Evolutionary conservation across 441 rosid genomes (phyloP), one percentile per base, ranked within the genome.

Genomic region (Bruguiera hainesii): DNA sequence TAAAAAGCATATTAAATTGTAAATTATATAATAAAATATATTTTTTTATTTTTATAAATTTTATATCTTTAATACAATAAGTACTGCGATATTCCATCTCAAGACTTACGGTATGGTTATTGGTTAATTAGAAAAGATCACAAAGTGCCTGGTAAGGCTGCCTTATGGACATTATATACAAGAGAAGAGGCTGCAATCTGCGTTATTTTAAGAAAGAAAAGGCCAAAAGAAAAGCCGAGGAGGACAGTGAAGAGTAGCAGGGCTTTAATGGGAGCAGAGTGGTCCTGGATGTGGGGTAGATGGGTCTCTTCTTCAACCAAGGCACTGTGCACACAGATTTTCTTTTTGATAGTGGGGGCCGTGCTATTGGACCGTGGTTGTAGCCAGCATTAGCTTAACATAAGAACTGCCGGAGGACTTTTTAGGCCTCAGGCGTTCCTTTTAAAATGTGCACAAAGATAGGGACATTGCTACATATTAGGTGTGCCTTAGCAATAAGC

Each of bases 241-340:
- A 21, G 51, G 67, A n/a, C 46, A 68, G 68, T 25, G 39, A 56
- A 5, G 46, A 31, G 50, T 31, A 37, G 63, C 21, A 56, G 30
- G 63, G 35, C 35, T 37, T 61, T 23, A 33, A 31, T 7, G 49
- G 53, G 46, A 61, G 63, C 56, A 64, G 67, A 11, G 81, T 74
- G 78, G 82, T 66, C 80, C 80, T 55, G 19, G 6, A 37, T 25
- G 66, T 33, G 30, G 70, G 76, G 75, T 50, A 19, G 65, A 46
- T 2, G 64, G 65, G 53, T 56, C 63, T 19, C 35, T 6, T 21
- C 20, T 25, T 69, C 28, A 3, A 23, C 28, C 9, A 53, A 48
- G 18, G 13, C 55, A 16, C 28, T 31, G 10, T 19, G 21, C 25
- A 19, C 11, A 64, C 29, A 16, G 60, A 25, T 58, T 20, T 73